phyloP scores from a whole-genome alignment of 2,329 filamentous ascomycete genomes.

The Tolypocladium tropicale region DNA sequence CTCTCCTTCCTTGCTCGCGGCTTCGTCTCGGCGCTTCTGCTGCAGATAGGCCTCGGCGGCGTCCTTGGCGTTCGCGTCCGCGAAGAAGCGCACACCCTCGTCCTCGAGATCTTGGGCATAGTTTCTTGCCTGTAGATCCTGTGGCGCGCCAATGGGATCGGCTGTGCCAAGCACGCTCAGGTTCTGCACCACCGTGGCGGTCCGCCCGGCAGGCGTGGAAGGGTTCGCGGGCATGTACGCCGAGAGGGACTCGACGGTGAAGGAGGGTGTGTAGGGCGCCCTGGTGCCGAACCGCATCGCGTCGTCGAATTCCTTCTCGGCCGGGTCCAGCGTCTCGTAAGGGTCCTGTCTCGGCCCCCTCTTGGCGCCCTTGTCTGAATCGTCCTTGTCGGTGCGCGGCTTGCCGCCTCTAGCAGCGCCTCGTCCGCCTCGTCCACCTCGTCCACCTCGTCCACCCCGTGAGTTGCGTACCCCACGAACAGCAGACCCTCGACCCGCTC shows the following conservation, averaged over 20 bases:
- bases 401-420: constrained; percentile 9
- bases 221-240: constrained; percentile 19
- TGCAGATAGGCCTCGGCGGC: constrained; percentile 20
- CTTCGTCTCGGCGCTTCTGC: constrained; percentile 11
- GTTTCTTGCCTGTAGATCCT: constrained; percentile 17
- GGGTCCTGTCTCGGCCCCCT: constrained; percentile 13
- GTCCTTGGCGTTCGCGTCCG: constrained; percentile 16
- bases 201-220: constrained; percentile 14
- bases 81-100: constrained; percentile 20
- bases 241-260: constrained; percentile 21
- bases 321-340: constrained; percentile 17
- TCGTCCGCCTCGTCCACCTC: constrained; percentile 2
- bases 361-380: constrained; percentile 11
- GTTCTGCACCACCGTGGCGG: constrained; percentile 23
- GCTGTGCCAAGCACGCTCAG: constrained; percentile 24
- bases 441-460: not conserved
- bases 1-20: constrained; percentile 8
- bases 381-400: constrained; percentile 11
- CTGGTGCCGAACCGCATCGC: constrained; percentile 23
- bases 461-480: constrained; percentile 8
- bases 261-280: constrained; percentile 19
- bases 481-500: constrained; percentile 2
- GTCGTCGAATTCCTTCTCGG: constrained; percentile 23
- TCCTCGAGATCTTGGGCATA: constrained; percentile 20
- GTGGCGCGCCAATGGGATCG: constrained; percentile 20